phyloP scores from a whole-genome alignment of 495 filamentous ascomycete species.

The Letharia columbiana region DNA sequence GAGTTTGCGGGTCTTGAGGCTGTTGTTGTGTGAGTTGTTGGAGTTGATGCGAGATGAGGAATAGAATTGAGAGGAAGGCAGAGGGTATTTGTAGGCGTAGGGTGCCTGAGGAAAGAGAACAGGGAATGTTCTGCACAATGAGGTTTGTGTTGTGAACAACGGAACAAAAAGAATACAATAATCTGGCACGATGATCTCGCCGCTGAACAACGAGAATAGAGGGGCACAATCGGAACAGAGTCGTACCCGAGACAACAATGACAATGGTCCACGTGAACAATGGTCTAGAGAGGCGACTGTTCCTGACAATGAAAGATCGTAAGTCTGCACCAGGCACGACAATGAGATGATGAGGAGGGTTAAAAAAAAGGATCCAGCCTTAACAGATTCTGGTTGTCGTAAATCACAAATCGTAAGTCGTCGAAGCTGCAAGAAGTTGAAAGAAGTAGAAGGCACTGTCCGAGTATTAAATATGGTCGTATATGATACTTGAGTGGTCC shows the following conservation, averaged over 20 bases:
- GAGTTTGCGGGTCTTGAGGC: neutral
- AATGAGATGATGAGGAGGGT: neutral
- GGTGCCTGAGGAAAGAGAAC: neutral
- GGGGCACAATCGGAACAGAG: neutral
- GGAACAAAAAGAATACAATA: neutral
- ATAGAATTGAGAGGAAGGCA: neutral
- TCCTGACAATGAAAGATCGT: neutral
- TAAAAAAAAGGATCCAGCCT: neutral
- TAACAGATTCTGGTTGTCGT: neutral
- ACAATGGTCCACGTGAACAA: neutral
- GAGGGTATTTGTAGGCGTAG: neutral
- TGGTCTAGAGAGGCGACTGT: neutral
- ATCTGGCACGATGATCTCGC: neutral
- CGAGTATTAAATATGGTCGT: neutral
- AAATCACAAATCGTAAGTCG: neutral
- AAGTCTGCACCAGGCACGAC: conserved; percentile 1
- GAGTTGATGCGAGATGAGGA: neutral
- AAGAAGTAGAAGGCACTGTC: neutral
- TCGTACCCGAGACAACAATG: neutral
- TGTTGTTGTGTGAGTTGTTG: conserved; percentile 2
- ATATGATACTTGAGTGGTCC: neutral
- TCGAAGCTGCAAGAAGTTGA: neutral
- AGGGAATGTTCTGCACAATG: neutral
- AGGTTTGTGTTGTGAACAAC: neutral
- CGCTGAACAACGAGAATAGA: neutral